Percentiles rank a stretch among this genome's conserved stretches.
Evolutionary conservation across 1,139 yeast genomes (phyloP).

Genomic region (Blastobotrys illinoisensis): DNA sequence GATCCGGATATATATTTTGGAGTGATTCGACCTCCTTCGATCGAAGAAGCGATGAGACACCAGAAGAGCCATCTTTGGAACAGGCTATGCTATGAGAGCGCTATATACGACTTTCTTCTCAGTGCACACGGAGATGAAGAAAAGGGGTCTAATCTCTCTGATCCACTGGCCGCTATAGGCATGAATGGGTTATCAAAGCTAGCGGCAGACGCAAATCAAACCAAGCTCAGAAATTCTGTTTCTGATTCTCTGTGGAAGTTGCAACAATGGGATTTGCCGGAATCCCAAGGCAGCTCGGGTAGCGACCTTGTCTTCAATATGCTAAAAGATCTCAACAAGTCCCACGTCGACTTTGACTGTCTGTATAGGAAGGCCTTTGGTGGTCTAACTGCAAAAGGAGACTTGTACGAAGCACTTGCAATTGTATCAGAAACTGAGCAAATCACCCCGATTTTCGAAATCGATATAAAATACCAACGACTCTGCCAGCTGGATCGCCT

Average conservation of each 20-base stretch:
- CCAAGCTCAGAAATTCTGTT: neutral
- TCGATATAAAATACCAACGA: neutral
- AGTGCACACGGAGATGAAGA: conserved; percentile 5
- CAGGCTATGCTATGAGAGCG: conserved; percentile 50
- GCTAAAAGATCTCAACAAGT: conserved; percentile 40
- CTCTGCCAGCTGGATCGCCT: neutral
- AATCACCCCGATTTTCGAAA: neutral
- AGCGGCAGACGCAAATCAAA: conserved; percentile 4
- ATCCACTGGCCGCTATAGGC: conserved; percentile 43
- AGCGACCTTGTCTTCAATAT: conserved; percentile 45
- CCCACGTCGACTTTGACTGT: neutral
- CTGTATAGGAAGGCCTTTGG: neutral
- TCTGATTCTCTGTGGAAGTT: conserved; percentile 49
- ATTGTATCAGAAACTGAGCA: conserved; percentile 6
- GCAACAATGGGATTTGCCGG: conserved; percentile 63
- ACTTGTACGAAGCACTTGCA: conserved; percentile 7
- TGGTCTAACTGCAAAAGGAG: conserved; percentile 1
- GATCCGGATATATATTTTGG: conserved; percentile 63
- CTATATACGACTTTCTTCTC: conserved; percentile 42
- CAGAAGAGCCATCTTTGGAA: conserved; percentile 37
- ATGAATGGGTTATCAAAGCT: conserved; percentile 44
- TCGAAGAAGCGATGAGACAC: conserved; percentile 44
- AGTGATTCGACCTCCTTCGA: conserved; percentile 50
- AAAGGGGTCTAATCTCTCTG: conserved; percentile 26
- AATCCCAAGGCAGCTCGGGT: conserved; percentile 28